Conservation (phyloP, 148 eudicot genomes). For the Amaranthus cruentus region DNA sequence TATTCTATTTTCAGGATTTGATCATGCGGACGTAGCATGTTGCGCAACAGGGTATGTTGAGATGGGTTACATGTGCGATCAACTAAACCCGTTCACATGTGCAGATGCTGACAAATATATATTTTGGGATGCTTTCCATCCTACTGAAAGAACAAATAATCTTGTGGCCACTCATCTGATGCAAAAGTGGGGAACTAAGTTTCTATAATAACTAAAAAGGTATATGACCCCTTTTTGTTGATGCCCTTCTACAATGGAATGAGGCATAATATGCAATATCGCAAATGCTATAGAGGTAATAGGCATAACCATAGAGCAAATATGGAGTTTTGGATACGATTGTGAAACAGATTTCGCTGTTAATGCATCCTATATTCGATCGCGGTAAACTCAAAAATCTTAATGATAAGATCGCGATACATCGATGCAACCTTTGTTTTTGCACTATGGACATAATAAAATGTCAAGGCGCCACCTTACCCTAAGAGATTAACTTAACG, state of each 20-base stretch:
- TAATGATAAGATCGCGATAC: too few species aligned
- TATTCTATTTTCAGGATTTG: slow-evolving; percentile 28
- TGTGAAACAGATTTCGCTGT: too few species aligned
- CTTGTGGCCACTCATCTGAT: slow-evolving; percentile 29
- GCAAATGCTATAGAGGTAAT: not conserved
- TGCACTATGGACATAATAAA: not conserved
- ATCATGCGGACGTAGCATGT: slow-evolving; percentile 28
- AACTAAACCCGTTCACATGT: slow-evolving; percentile 25
- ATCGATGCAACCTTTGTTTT: too few species aligned
- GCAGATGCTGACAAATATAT: slow-evolving; percentile 31
- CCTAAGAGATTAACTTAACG: not conserved
- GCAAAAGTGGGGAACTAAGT: slow-evolving; percentile 18
- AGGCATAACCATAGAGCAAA: not conserved
- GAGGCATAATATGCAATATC: not conserved
- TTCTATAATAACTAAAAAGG: slow-evolving; percentile 17
- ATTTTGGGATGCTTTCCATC: slow-evolving; percentile 39
- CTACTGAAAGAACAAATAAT: slow-evolving; percentile 30
- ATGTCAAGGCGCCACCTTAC: not conserved
- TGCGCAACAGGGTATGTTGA: slow-evolving; percentile 34
- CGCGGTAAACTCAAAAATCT: too few species aligned
- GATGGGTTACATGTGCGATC: slow-evolving; percentile 34
- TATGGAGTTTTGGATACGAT: too few species aligned
- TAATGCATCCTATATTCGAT: too few species aligned
- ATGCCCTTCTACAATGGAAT: not conserved
- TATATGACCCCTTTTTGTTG: not conserved